A percentile compares a stretch with the other conserved stretches of the same genome.
These are phyloP conservation scores for Alternaria alternata DNA, from an alignment of 2,329 filamentous ascomycete genomes.

Conservation along the genomic window DNA sequence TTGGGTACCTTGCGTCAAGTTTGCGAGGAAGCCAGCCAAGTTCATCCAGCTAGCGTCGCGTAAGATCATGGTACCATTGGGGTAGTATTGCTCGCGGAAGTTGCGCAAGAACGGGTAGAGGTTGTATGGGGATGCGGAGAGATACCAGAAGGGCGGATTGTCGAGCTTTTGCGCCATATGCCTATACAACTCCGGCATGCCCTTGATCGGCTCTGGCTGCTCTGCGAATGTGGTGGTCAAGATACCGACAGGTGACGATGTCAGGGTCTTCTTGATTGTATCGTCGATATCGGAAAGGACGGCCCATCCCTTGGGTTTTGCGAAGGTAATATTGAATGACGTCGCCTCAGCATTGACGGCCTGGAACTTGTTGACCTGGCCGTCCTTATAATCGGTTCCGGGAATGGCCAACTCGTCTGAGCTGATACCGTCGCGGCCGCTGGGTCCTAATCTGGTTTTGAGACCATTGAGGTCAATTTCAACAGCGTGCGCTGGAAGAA, in stretches of 20 bases:
- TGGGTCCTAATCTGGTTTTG: constrained; percentile 66
- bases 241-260: constrained; percentile 80
- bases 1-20: constrained; percentile 80
- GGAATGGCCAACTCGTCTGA: constrained; percentile 64
- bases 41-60: constrained; percentile 89
- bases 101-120: constrained; percentile 84
- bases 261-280: constrained; percentile 91
- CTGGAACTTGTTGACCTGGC: constrained; percentile 39
- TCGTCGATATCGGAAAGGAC: constrained; percentile 93
- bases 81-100: constrained; percentile 77
- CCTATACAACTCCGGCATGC: constrained; percentile 86
- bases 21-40: constrained; percentile 78
- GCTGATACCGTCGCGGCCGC: constrained; percentile 75
- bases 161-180: constrained; percentile 65
- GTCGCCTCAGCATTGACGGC: constrained; percentile 51
- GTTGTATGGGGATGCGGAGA: constrained; percentile 93
- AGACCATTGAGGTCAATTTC: constrained; percentile 65
- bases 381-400: constrained; percentile 53
- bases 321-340: constrained; percentile 76
- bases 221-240: constrained; percentile 85
- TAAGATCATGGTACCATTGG: constrained; percentile 80
- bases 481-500: constrained; percentile 74
- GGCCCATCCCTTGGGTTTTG: constrained; percentile 80
- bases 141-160: constrained; percentile 85
- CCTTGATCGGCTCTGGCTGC: constrained; percentile 71